Evolutionary conservation across 805 yeast genomes (phyloP), one percentile per base, ranked within the genome.

Genomic region (Candida krabiensis): DNA sequence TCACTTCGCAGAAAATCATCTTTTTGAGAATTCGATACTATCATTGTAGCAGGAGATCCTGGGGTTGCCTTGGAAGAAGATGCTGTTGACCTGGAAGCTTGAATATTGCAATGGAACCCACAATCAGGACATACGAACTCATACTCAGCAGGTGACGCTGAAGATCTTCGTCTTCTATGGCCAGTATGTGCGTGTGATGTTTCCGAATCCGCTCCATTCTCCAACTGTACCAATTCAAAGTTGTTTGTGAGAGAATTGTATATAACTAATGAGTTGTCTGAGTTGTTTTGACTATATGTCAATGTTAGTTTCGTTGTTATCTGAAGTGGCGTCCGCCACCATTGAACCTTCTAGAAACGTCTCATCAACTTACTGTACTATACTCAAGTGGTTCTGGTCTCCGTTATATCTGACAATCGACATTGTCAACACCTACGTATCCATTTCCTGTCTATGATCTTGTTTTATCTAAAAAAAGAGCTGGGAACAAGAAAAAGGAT

Each of bases 241-340:
- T 55, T 45, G 16, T 55, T 55, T 1, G 60, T 50, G 17, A 38
- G 43, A 3, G 59, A 43, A 41, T 61, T 52, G 47, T 59, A 60
- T 4, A 59, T 31, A 6, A 61, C 63, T 14, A 60, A 45, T 14
- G 63, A 49, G 29, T 58, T 56, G 8, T 53, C 43, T 16, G 50
- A 33, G 5, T 43, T n/a, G 35, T 52, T 53, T 25, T 49, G 54
- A 22, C 53, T 51, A 32, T 30, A 24, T n/a, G n/a, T n/a, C n/a
- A n/a, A n/a, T n/a, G n/a, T n/a, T n/a, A n/a, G n/a, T n/a, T n/a
- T n/a, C n/a, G n/a, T n/a, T n/a, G n/a, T n/a, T n/a, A n/a, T n/a
- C n/a, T n/a, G n/a, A n/a, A n/a, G n/a, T n/a, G n/a, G n/a, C n/a
- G n/a, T n/a, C n/a, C n/a, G n/a, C n/a, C n/a, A n/a, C n/a, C n/a